These are phyloP conservation scores for Melampsora abietis-canadensis DNA, from an alignment of 1,284 basidiomycete genomes.

Conservation along the genomic window DNA sequence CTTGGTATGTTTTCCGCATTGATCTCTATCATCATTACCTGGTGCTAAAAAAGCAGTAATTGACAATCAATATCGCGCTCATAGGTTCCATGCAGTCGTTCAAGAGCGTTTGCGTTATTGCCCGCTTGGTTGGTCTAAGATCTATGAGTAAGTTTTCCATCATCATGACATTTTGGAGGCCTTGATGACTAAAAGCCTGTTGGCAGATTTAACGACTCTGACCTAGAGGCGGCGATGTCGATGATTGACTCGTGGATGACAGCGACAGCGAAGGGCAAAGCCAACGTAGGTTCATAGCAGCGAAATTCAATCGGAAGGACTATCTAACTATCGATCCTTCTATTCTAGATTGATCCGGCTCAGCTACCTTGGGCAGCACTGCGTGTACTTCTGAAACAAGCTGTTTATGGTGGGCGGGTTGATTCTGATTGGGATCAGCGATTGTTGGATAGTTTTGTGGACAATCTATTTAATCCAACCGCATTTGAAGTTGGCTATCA, in stretches of 20 bases:
- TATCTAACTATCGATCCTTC: background rate
- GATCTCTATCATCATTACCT: background rate
- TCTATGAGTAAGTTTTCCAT: slow-evolving; percentile 63
- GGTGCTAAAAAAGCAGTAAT: background rate
- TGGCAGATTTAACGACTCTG: slow-evolving; percentile 80
- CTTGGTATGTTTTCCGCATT: slow-evolving; percentile 60
- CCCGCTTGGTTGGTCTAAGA: slow-evolving; percentile 90
- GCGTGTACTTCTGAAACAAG: slow-evolving; percentile 83
- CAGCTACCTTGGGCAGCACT: slow-evolving; percentile 89
- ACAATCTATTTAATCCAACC: slow-evolving; percentile 74
- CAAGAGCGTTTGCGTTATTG: slow-evolving; percentile 92
- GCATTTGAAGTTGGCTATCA: slow-evolving; percentile 90
- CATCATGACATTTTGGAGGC: background rate
- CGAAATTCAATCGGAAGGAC: background rate
- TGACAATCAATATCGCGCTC: background rate
- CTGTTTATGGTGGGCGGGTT: slow-evolving; percentile 82
- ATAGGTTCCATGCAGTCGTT: slow-evolving; percentile 80
- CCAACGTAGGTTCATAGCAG: slow-evolving; percentile 62
- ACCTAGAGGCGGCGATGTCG: slow-evolving; percentile 84
- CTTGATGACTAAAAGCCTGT: background rate
- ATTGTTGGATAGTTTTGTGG: slow-evolving; percentile 85
- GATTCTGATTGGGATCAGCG: slow-evolving; percentile 91
- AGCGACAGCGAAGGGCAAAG: slow-evolving; percentile 72
- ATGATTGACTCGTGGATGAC: slow-evolving; percentile 87
- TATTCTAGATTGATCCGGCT: slow-evolving; percentile 63